phyloP scores from a whole-genome alignment of 805 yeast species.

The Ogataea neopini region DNA sequence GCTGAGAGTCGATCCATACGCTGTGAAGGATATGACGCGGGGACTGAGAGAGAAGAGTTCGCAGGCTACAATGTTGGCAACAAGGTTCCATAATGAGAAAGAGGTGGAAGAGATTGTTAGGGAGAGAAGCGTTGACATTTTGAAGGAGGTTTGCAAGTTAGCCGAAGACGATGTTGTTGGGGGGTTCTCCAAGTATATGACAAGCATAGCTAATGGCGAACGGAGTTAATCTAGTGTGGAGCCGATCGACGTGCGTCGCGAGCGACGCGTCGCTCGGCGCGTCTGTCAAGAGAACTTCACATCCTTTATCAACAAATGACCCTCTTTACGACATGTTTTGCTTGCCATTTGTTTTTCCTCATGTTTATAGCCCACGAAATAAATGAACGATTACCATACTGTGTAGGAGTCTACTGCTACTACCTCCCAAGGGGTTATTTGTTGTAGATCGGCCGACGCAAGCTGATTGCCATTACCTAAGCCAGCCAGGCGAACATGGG shows the following conservation, averaged over 20 bases:
- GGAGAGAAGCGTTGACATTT: conserved; percentile 35
- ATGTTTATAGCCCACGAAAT: background rate
- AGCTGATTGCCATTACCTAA: too few species aligned
- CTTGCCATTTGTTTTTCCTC: background rate
- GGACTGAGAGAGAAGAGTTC: conserved; percentile 32
- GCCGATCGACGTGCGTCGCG: background rate
- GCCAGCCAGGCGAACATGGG: too few species aligned
- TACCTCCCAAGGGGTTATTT: too few species aligned
- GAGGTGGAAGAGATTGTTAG: conserved; percentile 43
- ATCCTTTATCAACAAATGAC: background rate
- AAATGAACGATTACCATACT: too few species aligned
- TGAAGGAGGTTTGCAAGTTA: conserved; percentile 38
- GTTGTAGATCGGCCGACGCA: too few species aligned
- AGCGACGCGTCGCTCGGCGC: too few species aligned
- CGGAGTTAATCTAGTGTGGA: background rate
- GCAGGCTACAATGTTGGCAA: conserved; percentile 32
- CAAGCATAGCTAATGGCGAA: conserved; percentile 3
- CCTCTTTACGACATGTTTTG: background rate
- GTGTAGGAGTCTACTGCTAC: too few species aligned
- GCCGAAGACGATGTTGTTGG: conserved; percentile 12
- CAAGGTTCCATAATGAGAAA: conserved; percentile 42
- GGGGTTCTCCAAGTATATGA: conserved; percentile 18
- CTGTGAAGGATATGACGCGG: conserved; percentile 40
- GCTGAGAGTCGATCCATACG: conserved; percentile 52
- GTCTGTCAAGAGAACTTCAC: background rate